These are phyloP conservation scores for Penicillium sp. DNA, from an alignment of 2,329 filamentous ascomycete genomes.

Conservation along the genomic window DNA sequence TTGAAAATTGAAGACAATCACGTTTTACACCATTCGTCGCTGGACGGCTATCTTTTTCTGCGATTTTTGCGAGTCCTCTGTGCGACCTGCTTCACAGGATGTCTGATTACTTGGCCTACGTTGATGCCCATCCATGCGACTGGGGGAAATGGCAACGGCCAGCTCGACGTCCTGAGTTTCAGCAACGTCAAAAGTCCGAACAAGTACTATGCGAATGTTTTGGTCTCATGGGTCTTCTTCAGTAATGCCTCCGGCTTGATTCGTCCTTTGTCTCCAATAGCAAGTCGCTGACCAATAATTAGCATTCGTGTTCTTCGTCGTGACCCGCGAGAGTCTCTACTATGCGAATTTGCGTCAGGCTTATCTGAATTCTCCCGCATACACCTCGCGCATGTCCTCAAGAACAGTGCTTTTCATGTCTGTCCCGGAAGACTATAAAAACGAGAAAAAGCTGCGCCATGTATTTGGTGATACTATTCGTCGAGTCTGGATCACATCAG, in stretches of 20 bases:
- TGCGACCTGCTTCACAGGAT: constrained; percentile 76
- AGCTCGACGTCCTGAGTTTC: constrained; percentile 78
- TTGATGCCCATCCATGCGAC: constrained; percentile 85
- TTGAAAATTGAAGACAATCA: constrained; percentile 65
- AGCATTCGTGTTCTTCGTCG: constrained; percentile 78
- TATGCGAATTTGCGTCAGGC: constrained; percentile 89
- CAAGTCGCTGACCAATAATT: constrained; percentile 8
- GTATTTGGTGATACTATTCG: constrained; percentile 80
- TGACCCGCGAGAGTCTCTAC: constrained; percentile 83
- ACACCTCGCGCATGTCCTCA: constrained; percentile 80
- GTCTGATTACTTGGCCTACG: constrained; percentile 80
- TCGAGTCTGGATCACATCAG: constrained; percentile 76
- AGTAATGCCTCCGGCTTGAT: constrained; percentile 39
- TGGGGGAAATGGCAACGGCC: constrained; percentile 62
- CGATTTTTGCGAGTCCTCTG: constrained; percentile 79
- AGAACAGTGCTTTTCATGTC: constrained; percentile 85
- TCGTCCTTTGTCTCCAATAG: background rate
- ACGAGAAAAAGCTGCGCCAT: constrained; percentile 69
- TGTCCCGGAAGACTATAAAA: constrained; percentile 73
- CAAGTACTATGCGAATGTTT: constrained; percentile 74
- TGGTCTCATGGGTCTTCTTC: constrained; percentile 76
- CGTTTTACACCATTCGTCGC: constrained; percentile 83
- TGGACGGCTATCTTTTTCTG: constrained; percentile 89
- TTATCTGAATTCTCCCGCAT: constrained; percentile 79
- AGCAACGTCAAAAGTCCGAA: constrained; percentile 66